Evolutionary conservation across 148 eudicot genomes (phyloP), one percentile per base, ranked within the genome.

Genomic region (Amaranthus hypochondriacus): DNA sequence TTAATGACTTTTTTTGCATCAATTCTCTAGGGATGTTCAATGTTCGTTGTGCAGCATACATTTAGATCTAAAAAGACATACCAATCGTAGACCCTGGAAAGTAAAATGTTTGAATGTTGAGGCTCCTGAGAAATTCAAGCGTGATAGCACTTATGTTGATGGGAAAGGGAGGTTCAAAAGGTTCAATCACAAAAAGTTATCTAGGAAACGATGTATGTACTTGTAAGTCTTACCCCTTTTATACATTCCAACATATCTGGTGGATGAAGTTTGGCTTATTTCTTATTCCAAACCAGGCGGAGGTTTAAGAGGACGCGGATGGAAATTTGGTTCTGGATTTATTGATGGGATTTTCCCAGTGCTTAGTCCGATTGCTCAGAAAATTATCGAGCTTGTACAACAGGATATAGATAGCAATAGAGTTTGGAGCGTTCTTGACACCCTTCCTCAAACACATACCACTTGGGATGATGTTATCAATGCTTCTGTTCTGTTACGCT

Each of bases 251-350:
- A 58, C 10, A 4, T 51, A 9, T 21, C 3, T 66, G 46, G 43
- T 44, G 46, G 42, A 28, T 65, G 48, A 80, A 28, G 5, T 12
- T 68, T 58, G 54, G 66, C 18, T 4, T 70, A 50, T 10, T 67
- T 48, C 44, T 62, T 55, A 7, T 54, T 6, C 52, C 2, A 59
- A 42, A 76, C 48, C 64, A 92, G 97, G 93, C 47, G 93, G 97
- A 62, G 89, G 93, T 50, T 80, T 92, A 73, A 87, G 96, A 69
- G 93, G 97, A 71, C 81, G 80, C 48, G 97, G 97, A 69, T 92
- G 96, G 96, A 88, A 90, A 78, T 92, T 86, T 69, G 97, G 97
- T 43, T 92, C 96, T 48, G 93, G 97, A 49, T 92, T 90, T 79
- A 92, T 92, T 54, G 97, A 92, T 73, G 97, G 97, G 6, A 78